Base-by-base conservation (phyloP, 2,329 filamentous ascomycete species). In the Fusarium newnesense region DNA sequence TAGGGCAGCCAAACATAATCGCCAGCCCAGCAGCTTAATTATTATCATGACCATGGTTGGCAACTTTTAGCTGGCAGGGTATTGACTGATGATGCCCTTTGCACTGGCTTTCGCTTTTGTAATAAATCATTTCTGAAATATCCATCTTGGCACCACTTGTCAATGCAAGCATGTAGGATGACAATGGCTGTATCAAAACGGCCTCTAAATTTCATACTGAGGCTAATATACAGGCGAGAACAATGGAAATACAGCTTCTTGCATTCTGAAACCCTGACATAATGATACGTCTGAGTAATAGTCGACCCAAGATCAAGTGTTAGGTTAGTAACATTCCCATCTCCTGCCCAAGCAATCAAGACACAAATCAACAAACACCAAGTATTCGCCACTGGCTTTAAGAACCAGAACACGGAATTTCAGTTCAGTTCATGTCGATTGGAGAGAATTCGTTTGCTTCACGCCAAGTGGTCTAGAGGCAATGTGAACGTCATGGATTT, bases 401-500 rank as follows among this genome's bases (percentile, higher is more conserved):
- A 59, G 18, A 13, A 16, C 15, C 6, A 10, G 37, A 54, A 19
- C 13, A 43, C 28, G 21, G 30, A 37, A 67, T 21, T 60, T 60
- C 28, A 36, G 39, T 19, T n/a, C 9, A 44, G 21, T 15, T 46
- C 34, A 34, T 42, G 10, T 21, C 36, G 44, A 53, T 42, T 52
- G 43, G 64, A 65, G 43, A 43, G 58, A 70, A 44, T 50, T 42
- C 44, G 37, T 34, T 34, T 24, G 24, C 42, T 65, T 26, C 26
- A 49, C 28, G 24, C 26, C 2, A n/a, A 43, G 43, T 64, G 26
- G 32, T 26, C 54, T 53, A 28, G 58, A 61, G 57, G 54, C 37
- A 52, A 59, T 63, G 39, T 71, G 50, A 43, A 67, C 69, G 69
- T 71, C 67, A 71, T 71, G 57, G 69, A 68, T 42, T 71, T 28